These are phyloP conservation scores for Starmerella potacharoeniae DNA, from an alignment of 805 yeast species.

Conservation along the genomic window DNA sequence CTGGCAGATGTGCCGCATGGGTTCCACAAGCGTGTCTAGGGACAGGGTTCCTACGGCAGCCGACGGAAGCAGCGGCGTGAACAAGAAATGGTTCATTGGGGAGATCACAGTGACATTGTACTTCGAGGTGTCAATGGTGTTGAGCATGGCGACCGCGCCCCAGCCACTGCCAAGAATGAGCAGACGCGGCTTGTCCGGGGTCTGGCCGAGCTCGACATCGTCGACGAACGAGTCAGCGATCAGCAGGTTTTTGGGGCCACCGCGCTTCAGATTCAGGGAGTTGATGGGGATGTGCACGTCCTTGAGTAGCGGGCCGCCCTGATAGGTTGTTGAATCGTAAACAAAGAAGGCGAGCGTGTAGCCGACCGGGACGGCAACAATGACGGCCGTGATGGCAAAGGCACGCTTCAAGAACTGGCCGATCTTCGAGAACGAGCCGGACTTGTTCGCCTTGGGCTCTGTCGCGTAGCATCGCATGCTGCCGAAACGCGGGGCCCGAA, in stretches of 20 bases:
- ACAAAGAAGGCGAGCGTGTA: constrained; percentile 42
- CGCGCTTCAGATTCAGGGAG: constrained; percentile 45
- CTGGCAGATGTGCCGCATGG: constrained; percentile 46
- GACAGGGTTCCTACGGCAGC: constrained; percentile 65
- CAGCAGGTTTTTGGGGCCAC: constrained; percentile 66
- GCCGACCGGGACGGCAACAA: constrained; percentile 23
- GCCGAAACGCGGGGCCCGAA: neutral
- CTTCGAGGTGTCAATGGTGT: constrained; percentile 40
- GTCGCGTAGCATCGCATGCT: neutral
- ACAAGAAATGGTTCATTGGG: constrained; percentile 57
- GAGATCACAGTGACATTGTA: constrained; percentile 58
- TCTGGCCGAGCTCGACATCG: constrained; percentile 42
- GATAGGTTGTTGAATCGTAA: constrained; percentile 58
- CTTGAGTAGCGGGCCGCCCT: constrained; percentile 27
- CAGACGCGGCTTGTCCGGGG: constrained; percentile 39
- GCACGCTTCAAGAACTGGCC: neutral
- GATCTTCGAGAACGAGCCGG: neutral
- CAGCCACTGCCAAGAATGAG: constrained; percentile 61
- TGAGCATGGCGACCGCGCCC: constrained; percentile 55
- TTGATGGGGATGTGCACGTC: constrained; percentile 40
- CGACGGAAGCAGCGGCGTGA: constrained; percentile 58
- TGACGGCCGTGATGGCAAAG: constrained; percentile 7
- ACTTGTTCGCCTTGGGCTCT: neutral
- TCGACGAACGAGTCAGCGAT: constrained; percentile 47
- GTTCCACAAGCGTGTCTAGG: constrained; percentile 51